Conservation (phyloP, 179 eudicot genomes). For the Kewa caespitosa region DNA sequence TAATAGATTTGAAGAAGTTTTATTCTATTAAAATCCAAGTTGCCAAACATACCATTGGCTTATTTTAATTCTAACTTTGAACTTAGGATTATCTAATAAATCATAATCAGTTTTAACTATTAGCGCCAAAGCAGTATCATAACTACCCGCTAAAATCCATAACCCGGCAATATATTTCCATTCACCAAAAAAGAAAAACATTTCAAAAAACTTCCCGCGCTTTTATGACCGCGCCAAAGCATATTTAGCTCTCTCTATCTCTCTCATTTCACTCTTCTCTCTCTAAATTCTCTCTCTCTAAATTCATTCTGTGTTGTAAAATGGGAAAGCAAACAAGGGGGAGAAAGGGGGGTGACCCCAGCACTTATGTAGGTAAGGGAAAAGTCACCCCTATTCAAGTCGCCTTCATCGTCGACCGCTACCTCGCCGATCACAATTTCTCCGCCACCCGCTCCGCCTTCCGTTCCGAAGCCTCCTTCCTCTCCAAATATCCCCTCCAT, state of each 20-base stretch:
- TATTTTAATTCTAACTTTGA: too few relatives aligned
- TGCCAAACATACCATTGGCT: too few relatives aligned
- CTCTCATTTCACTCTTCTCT: neutral
- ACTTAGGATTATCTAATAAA: too few relatives aligned
- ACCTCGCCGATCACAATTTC: conserved; percentile 65
- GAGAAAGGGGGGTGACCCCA: conserved; percentile 32
- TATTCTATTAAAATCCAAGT: too few relatives aligned
- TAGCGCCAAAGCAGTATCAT: too few relatives aligned
- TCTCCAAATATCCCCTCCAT: conserved; percentile 49
- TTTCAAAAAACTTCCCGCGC: conserved; percentile 25
- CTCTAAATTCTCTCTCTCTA: neutral
- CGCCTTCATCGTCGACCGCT: conserved; percentile 84
- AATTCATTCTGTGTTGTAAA: neutral
- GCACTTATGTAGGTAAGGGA: conserved; percentile 49
- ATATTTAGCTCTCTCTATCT: neutral
- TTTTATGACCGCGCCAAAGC: too few relatives aligned
- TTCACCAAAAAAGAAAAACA: neutral
- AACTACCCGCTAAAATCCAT: conserved; percentile 11
- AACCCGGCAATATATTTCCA: conserved; percentile 15
- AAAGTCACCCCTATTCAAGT: conserved; percentile 73
- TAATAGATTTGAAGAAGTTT: too few relatives aligned
- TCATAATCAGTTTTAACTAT: too few relatives aligned
- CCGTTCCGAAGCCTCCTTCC: conserved; percentile 65
- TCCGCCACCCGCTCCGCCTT: conserved; percentile 50
- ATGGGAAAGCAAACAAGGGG: conserved; percentile 32